These are phyloP conservation scores for Purshia tridentata DNA, from an alignment of 306 rosid species.

Conservation along the genomic window DNA sequence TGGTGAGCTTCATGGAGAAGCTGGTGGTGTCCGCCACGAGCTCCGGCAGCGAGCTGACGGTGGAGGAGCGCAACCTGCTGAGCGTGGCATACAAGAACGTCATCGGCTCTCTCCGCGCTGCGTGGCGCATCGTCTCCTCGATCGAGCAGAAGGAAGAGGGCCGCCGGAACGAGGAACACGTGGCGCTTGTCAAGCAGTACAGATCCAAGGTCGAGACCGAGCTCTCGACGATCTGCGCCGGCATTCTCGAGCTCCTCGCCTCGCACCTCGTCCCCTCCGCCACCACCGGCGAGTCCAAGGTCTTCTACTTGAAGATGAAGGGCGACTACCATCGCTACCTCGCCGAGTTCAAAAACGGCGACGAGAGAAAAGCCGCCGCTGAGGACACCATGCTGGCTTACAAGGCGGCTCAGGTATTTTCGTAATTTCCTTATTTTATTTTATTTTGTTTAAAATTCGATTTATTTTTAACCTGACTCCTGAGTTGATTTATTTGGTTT, in stretches of 20 bases:
- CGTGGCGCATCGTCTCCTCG: conserved; percentile 44
- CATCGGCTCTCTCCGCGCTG: conserved; percentile 44
- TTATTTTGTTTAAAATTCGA: not conserved
- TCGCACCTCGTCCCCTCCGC: conserved; percentile 42
- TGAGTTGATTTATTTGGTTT: not conserved
- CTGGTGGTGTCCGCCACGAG: conserved; percentile 34
- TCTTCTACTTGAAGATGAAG: conserved; percentile 46
- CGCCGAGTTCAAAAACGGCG: conserved; percentile 40
- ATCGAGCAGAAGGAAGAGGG: conserved; percentile 49
- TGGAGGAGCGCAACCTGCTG: conserved; percentile 46
- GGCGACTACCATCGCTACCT: conserved; percentile 44
- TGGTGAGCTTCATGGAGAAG: conserved; percentile 48
- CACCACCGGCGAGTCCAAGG: conserved; percentile 37
- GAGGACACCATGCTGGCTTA: conserved; percentile 43
- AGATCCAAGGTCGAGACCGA: conserved; percentile 43
- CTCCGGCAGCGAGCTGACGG: conserved; percentile 34
- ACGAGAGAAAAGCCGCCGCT: conserved; percentile 40
- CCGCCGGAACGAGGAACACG: conserved; percentile 46
- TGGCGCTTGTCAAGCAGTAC: conserved; percentile 36
- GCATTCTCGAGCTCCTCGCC: conserved; percentile 32
- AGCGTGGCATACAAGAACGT: conserved; percentile 46
- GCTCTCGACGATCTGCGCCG: conserved; percentile 39
- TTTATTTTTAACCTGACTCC: not conserved
- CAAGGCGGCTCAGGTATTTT: conserved; percentile 44
- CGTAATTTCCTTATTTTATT: not conserved